Conservation (phyloP, 2,329 filamentous ascomycete genomes). For the Fusarium marasasianum region DNA sequence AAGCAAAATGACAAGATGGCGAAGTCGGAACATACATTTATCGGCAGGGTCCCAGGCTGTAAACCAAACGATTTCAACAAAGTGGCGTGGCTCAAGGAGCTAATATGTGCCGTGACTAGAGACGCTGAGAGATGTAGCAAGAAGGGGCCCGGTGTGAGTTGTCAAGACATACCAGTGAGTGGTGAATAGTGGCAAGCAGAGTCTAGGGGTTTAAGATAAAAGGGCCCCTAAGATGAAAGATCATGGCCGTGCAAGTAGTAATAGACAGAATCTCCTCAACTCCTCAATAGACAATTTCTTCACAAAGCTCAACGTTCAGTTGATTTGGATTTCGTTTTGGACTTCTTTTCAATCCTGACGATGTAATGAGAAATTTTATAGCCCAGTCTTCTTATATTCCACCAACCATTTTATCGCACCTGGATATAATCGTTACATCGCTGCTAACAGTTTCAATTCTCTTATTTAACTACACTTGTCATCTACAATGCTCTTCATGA, state of each 20-base stretch:
- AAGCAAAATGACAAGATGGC: rapidly evolving
- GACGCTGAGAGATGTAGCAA: neutral
- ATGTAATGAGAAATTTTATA: neutral
- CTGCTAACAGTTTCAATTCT: neutral
- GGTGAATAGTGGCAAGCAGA: rapidly evolving
- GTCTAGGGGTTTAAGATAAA: neutral
- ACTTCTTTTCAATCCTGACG: neutral
- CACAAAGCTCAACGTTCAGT: neutral
- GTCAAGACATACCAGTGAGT: neutral
- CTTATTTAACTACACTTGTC: neutral
- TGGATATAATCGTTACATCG: neutral
- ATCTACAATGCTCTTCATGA: neutral
- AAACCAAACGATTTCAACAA: neutral
- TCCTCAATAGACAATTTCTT: neutral
- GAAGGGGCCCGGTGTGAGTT: neutral
- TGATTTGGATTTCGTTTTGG: neutral
- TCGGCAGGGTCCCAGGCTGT: neutral
- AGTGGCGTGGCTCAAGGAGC: neutral
- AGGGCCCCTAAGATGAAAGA: no score
- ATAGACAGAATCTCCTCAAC: neutral
- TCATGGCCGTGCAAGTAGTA: neutral
- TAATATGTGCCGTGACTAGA: neutral
- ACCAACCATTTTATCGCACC: neutral
- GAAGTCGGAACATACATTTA: neutral
- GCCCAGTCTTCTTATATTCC: neutral